phyloP scores from a whole-genome alignment of 768 basidiomycete genomes.

The Pleurotus pulmonarius region DNA sequence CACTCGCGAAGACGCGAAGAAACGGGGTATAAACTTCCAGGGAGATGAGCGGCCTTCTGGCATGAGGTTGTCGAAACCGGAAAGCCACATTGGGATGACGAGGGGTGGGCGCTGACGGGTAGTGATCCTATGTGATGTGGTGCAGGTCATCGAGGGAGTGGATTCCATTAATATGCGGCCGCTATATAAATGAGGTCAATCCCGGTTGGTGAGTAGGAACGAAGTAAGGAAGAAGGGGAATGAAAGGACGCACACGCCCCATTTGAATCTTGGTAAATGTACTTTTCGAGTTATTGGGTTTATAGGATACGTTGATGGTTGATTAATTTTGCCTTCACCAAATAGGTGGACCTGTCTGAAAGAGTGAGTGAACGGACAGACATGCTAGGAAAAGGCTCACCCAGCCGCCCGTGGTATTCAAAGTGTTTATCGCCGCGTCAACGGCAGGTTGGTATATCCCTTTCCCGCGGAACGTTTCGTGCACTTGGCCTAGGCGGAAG shows the following conservation, averaged over 20 bases:
- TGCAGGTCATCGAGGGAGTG: background rate
- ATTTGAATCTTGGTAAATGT: conserved; percentile 78
- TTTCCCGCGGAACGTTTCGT: conserved; percentile 89
- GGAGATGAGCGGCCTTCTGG: conserved; percentile 79
- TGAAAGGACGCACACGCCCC: conserved; percentile 77
- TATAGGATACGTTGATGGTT: conserved; percentile 46
- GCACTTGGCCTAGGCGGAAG: conserved; percentile 85
- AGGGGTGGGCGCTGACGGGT: conserved; percentile 45
- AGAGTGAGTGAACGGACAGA: background rate
- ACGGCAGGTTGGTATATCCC: conserved; percentile 88
- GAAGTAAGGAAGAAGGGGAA: conserved; percentile 2
- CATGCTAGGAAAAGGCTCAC: conserved; percentile 38
- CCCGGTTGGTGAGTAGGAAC: background rate
- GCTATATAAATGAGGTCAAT: conserved; percentile 31
- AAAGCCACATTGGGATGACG: conserved; percentile 92
- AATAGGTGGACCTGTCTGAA: conserved; percentile 79
- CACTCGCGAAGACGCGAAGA: conserved; percentile 32
- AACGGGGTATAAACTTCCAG: conserved; percentile 64
- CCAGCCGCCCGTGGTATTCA: conserved; percentile 78
- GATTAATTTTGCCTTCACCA: conserved; percentile 86
- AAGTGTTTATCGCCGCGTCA: conserved; percentile 73
- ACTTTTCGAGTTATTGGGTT: conserved; percentile 29
- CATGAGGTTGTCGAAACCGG: conserved; percentile 88
- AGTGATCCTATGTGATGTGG: too few species aligned
- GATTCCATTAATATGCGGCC: conserved; percentile 75